Base-by-base conservation (phyloP, 345 rosid species). In the Crucihimalaya himalaica region DNA sequence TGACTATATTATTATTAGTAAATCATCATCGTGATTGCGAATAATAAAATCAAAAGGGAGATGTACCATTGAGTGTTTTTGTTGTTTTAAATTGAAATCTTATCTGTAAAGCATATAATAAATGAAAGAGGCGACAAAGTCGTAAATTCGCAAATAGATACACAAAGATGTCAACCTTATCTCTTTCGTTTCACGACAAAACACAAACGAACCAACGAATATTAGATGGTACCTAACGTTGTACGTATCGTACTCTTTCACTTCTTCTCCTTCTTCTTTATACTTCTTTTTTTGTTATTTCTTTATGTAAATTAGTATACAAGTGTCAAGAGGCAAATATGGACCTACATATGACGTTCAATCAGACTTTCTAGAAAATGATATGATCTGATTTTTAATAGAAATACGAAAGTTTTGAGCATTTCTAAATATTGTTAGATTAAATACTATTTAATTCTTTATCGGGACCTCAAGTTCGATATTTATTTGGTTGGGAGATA, bases 161-260 rank as follows among this genome's bases (percentile, higher is more conserved):
- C 28, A 14, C 46, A 59, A 43, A 60, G 51, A 69, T 69, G 74
- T 52, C 74, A 61, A 62, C 59, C 57, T 68, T 68, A 68, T 76
- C 58, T 53, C 51, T 62, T 54, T 50, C 19, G 31, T 61, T 53
- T 52, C 58, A 70, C 70, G 60, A 76, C 75, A 62, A 61, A 69
- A 62, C 70, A 35, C 65, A 62, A 12, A 69, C 20, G 40, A 35
- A 51, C 60, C 37, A 75, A n/a, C 47, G 63, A 75, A 68, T 69
- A 45, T 32, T 40, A 61, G 51, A 53, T 46, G 70, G 74, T 63
- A 70, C 71, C 65, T 54, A 70, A 70, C 71, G 52, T 70, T 45
- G 80, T 70, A 76, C 80, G 80, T 70, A 55, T 70, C 75, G 80
- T 76, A 76, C 80, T 52, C 60, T 52, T 66, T 63, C 28, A 53